Evolutionary conservation across 2,329 filamentous ascomycete species (phyloP), one percentile per base, ranked within the genome.

Genomic region (Myriangium duriaei): DNA sequence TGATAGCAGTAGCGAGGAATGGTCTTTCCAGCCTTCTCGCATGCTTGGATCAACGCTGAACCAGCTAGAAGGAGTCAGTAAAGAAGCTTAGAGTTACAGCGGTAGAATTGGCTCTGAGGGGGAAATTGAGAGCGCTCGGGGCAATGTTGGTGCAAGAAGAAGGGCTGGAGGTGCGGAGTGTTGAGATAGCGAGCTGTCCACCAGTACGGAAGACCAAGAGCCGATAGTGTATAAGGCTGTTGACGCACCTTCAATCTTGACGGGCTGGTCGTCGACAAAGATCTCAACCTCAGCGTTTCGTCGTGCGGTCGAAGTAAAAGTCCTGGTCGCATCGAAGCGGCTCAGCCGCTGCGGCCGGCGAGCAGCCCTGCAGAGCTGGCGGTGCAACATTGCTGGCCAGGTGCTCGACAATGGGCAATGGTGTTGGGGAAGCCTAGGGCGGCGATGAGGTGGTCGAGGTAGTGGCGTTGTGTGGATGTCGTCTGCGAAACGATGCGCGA

Each of bases 1-100:
- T 95, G 88, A 66, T 96, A 96, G 68, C 88, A 96, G 66, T 94
- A 95, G 84, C 87, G 86, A 51, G 88, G 88, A 56, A 96, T 72
- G 45, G 81, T 91, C 49, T 72, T 74, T 57, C 91, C 91, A 48
- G 88, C 91, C 70, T 98, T 95, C 68, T 98, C 91, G 70, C 91
- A 98, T 58, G 91, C 91, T 69, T 98, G 91, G 61, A 98, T 98
- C 55, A 98, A 74, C 57, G 91, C 88, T 53, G 91, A 91, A 50
- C 88, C 88, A 65, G 88, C 88, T 94, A 60, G 61, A 54, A 41
- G n/a, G 21, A 7, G 21, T 26, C 21, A 26, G 21, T 26, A 7
- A 26, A 26, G 50, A 52, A n/a, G n/a, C n/a, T n/a, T n/a, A n/a
- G n/a, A n/a, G n/a, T n/a, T n/a, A n/a, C n/a, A n/a, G n/a, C n/a